Base-by-base conservation (phyloP, 257 asterid genomes). In the Fraxinus americana region DNA sequence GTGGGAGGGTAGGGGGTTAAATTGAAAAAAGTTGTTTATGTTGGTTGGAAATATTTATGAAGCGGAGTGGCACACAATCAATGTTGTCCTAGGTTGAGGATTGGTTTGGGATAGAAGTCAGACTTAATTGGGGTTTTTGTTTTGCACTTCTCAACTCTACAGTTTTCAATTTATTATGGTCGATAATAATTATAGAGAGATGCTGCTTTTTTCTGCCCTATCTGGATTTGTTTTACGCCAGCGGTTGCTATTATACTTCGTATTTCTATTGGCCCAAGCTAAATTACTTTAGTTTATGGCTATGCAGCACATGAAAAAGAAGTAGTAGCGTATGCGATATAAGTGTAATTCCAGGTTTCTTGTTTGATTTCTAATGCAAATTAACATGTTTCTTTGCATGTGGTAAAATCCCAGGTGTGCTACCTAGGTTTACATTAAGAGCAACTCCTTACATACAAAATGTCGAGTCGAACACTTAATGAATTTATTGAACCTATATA, bases 401-500 rank as follows among this genome's bases (percentile, higher is more conserved):
- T 57, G 27, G 13, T 57, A 57, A 59, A n/a, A 21, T 59, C 67
- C 29, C 4, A 8, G 29, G 29, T 59, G 67, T 59, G 30, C 67
- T 59, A 21, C 67, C 30, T 59, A 59, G 67, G 30, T 59, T 59
- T 48, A 48, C 11, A 3, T 59, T 50, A 54, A 65, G 71, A 52
- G 79, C 13, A 65, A 79, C 65, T 78, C 41, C 71, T 80, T 65
- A 48, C 67, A 66, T n/a, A 36, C 43, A 70, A 67, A 81, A 61
- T 78, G 85, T 70, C 68, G 78, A 75, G 72, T 71, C 34, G 66
- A 82, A 77, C 13, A 80, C 45, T 39, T 67, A 68, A 72, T 8
- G 75, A 70, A 71, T 80, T 83, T 83, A 80, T 80, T 82, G 81
- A 80, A 79, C 50, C 32, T 80, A 75, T 78, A 82, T 57, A 82